Evolutionary conservation across 2,329 filamentous ascomycete species (phyloP).

Genomic region (Corniculantispora saksenae): DNA sequence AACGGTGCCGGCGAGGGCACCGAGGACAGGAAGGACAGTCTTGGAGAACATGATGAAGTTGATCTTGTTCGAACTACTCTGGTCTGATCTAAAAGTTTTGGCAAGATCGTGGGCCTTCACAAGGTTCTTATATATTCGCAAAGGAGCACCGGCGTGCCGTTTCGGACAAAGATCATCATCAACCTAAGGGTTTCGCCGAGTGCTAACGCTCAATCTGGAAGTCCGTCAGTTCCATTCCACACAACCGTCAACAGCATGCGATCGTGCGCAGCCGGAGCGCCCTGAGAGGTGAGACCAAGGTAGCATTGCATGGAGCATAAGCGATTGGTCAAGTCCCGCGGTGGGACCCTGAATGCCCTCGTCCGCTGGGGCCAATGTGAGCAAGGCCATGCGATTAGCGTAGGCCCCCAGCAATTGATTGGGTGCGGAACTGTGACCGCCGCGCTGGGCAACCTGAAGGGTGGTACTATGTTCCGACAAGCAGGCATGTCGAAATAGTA

Average conservation of each 20-base stretch:
- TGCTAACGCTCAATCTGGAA: not conserved
- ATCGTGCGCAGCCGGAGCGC: conserved; percentile 7
- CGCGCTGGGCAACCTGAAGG: not conserved
- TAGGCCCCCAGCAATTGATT: not conserved
- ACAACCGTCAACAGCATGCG: not conserved
- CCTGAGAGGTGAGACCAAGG: conserved; percentile 10
- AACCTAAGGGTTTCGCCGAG: not conserved
- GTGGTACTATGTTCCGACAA: not conserved
- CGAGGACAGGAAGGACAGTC: conserved; percentile 8
- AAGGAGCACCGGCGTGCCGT: not conserved
- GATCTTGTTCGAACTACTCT: not conserved
- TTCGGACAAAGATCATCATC: not conserved
- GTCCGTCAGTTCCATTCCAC: conserved; percentile 1
- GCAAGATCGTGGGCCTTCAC: not conserved
- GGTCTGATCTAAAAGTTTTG: not conserved
- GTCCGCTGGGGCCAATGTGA: not conserved
- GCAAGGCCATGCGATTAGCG: not conserved
- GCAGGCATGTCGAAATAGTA: not conserved
- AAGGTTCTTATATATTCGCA: conserved; percentile 9
- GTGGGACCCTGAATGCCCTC: not conserved
- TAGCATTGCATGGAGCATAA: conserved; percentile 17
- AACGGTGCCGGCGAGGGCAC: conserved; percentile 10
- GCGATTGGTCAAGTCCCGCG: conserved; percentile 7
- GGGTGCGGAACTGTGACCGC: not conserved
- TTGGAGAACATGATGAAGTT: conserved; percentile 18